Base-by-base conservation (phyloP, 2,329 filamentous ascomycete genomes). In the Fusarium mundagurra region DNA sequence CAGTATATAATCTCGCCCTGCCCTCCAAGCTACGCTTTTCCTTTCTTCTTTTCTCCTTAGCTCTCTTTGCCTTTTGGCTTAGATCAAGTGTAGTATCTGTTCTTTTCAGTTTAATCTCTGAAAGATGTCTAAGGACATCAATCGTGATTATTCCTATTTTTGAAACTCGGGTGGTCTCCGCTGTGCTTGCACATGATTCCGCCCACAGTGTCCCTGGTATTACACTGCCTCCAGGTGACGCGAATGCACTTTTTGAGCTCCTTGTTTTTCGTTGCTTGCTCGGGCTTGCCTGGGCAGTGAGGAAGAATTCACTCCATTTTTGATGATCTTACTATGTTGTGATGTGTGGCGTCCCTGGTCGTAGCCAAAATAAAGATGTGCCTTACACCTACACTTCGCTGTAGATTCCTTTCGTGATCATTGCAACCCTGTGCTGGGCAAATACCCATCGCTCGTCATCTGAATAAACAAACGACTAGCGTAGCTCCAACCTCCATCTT, bases 81-180 rank as follows among this genome's bases (percentile, higher is more conserved):
- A 94, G 92, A 94, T 94, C 92, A 94, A 94, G 92, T 94, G 92
- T 94, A 94, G 92, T 94, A 94, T 94, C 92, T 94, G 92, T 95
- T 95, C 93, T 95, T 94, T 93, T 94, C 92, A 95, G 93, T 94
- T 95, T 96, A 95, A 95, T 94, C 92, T 93, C 93, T 95, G 92
- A 92, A 93, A 94, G 89, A 88, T 87, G 87, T 88, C 91, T 90
- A 93, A 86, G 87, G 90, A 87, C 86, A 86, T 87, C 87, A 90
- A 89, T 88, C 87, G 87, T 90, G 92, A 94, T 95, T 95, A 94
- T 90, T 90, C 92, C 88, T 88, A 94, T 95, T 84, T 84, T 84
- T 84, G 82, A 76, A 58, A 31, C 50, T 48, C 47, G 81, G 80
- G 77, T 60, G 73, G 80, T 79, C 76, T 82, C 82, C 82, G 77